A percentile compares a stretch with the other conserved stretches of the same genome.
phyloP scores from a whole-genome alignment of 2,329 filamentous ascomycete genomes.

The Zymoseptoria brevis region DNA sequence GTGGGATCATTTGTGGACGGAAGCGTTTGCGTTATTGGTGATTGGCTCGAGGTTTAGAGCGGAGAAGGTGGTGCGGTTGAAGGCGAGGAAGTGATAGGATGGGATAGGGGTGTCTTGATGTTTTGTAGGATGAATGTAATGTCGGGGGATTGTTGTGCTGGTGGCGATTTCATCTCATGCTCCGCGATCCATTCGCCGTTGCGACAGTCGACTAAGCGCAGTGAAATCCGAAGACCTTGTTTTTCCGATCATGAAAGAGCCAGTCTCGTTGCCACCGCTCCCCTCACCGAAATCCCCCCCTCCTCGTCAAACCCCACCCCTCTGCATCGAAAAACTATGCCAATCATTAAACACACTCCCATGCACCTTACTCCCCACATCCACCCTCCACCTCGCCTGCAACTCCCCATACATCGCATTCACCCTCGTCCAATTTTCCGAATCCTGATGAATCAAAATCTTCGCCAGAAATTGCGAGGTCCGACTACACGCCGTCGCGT shows the following conservation, averaged over 20 bases:
- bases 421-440: constrained; percentile 31
- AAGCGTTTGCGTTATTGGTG: neutral
- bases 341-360: constrained; percentile 40
- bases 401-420: constrained; percentile 37
- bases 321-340: constrained; percentile 36
- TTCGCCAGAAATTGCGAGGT: constrained; percentile 61
- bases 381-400: constrained; percentile 37
- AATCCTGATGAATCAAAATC: constrained; percentile 47
- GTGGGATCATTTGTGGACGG: neutral
- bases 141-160: neutral
- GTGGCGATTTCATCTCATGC: too few species aligned
- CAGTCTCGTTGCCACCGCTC: too few species aligned
- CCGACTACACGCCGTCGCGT: constrained; percentile 66
- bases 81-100: neutral
- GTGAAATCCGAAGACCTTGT: too few species aligned
- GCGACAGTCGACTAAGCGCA: neutral
- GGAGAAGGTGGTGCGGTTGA: neutral
- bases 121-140: neutral
- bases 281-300: too few species aligned
- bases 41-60: neutral
- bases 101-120: neutral
- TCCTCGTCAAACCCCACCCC: constrained; percentile 5
- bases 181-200: neutral
- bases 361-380: constrained; percentile 36
- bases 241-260: too few species aligned